Percentiles rank a stretch among this genome's conserved stretches.
These are phyloP conservation scores for Phylloporus sp. DNA, from an alignment of 768 basidiomycete genomes.

Conservation along the genomic window DNA sequence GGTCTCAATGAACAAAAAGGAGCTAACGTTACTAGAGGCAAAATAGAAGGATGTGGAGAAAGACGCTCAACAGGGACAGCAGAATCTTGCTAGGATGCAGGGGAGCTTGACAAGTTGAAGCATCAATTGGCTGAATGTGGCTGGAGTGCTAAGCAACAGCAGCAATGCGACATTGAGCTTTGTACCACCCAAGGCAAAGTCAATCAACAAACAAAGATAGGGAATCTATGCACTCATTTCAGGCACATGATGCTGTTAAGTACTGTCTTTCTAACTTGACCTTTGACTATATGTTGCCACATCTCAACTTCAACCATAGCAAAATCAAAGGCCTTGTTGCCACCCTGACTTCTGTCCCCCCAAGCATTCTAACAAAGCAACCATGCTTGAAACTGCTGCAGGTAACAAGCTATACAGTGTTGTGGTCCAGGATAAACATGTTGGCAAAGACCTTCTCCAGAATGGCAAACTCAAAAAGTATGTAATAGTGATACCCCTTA, in stretches of 20 bases:
- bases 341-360: conserved; percentile 71
- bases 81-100: conserved; percentile 58
- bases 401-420: conserved; percentile 90
- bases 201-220: conserved; percentile 57
- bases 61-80: conserved; percentile 74
- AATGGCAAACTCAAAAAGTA: conserved; percentile 76
- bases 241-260: conserved; percentile 68
- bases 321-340: conserved; percentile 93
- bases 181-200: conserved; percentile 51
- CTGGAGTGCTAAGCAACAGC: conserved; percentile 76
- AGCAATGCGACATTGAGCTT: conserved; percentile 46
- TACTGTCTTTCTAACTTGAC: conserved; percentile 65
- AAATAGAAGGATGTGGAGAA: conserved; percentile 80
- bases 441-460: conserved; percentile 80
- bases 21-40: conserved; percentile 69
- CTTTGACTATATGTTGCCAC: conserved; percentile 78
- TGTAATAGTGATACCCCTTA: conserved; percentile 90
- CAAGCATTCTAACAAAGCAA: conserved; percentile 70
- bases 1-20: conserved; percentile 72
- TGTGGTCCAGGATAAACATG: conserved; percentile 84
- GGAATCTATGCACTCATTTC: conserved; percentile 9
- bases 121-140: conserved; percentile 53
- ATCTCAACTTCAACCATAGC: conserved; percentile 71
- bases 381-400: conserved; percentile 89
- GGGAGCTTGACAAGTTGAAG: conserved; percentile 53